Conservation (phyloP, 2,329 filamentous ascomycete species). For the Chaetothyriales sp. region DNA sequence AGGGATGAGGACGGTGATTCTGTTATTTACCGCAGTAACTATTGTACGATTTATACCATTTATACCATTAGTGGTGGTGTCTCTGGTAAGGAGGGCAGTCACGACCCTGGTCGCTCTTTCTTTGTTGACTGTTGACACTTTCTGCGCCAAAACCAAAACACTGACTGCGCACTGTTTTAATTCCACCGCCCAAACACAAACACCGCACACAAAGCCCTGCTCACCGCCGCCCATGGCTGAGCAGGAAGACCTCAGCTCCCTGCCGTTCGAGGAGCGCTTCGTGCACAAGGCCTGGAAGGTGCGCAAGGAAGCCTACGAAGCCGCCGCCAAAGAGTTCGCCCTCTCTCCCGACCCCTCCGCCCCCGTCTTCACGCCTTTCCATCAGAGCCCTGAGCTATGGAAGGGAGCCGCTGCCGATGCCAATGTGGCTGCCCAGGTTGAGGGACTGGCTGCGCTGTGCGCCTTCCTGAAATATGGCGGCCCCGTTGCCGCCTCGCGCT, state of each 20-base stretch:
- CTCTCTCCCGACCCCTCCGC: constrained; percentile 71
- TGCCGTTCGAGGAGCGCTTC: constrained; percentile 29
- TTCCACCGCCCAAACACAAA: too few species aligned
- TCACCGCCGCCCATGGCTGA: constrained; percentile 24
- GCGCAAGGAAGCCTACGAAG: constrained; percentile 86
- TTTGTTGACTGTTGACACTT: too few species aligned
- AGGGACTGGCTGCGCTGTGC: constrained; percentile 74
- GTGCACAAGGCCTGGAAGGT: constrained; percentile 73
- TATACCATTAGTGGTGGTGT: too few species aligned
- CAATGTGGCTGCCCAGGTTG: constrained; percentile 92
- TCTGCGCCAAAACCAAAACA: too few species aligned
- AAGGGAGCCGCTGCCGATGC: constrained; percentile 86
- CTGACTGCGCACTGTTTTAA: too few species aligned
- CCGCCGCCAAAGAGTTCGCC: constrained; percentile 74
- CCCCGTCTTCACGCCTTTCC: constrained; percentile 71
- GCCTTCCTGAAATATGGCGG: constrained; percentile 87
- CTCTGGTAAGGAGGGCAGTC: too few species aligned
- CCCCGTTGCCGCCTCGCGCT: constrained; percentile 50
- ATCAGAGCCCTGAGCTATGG: constrained; percentile 73
- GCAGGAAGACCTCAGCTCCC: constrained; percentile 28
- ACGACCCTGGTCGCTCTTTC: too few species aligned
- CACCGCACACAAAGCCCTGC: too few species aligned
- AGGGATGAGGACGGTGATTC: too few species aligned
- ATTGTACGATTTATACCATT: too few species aligned
- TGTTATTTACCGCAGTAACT: too few species aligned